phyloP scores from a whole-genome alignment of 2,329 filamentous ascomycete species.

The Grosmannia clavigera region DNA sequence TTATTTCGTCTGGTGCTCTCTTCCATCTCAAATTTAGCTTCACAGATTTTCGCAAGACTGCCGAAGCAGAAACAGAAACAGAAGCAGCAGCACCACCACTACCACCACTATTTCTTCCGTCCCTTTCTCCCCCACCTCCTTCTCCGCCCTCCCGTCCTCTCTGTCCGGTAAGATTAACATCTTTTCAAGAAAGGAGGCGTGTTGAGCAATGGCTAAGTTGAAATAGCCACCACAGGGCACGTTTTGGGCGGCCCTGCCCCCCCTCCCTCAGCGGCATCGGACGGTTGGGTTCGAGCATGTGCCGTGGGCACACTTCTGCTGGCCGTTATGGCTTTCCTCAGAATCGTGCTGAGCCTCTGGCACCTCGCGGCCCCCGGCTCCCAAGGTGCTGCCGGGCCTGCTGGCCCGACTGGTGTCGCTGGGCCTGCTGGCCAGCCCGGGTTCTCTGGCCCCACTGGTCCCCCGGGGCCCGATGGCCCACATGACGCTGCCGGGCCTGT shows the following conservation, averaged over 20 bases:
- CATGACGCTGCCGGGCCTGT: neutral
- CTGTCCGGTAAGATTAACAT: neutral
- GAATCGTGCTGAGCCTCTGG: neutral
- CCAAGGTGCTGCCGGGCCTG: too few relatives aligned
- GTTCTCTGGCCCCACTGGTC: too few relatives aligned
- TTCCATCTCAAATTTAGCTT: neutral
- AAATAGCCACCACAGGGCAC: neutral
- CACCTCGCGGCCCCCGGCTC: neutral
- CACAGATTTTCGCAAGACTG: neutral
- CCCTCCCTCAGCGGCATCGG: neutral
- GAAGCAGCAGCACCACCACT: neutral
- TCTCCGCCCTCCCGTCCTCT: neutral
- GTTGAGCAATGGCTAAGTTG: neutral
- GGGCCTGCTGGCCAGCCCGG: too few relatives aligned
- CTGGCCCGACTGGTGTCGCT: too few relatives aligned
- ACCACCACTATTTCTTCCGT: neutral
- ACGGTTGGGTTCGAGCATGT: neutral
- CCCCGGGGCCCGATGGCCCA: neutral
- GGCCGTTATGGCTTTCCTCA: neutral
- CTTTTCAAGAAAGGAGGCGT: neutral
- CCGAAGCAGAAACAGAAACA: neutral
- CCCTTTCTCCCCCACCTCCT: neutral
- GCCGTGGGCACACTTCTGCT: neutral
- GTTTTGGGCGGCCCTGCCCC: neutral
- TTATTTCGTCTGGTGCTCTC: neutral